Evolutionary conservation across 139 green algal genomes (phyloP), one percentile per base, ranked within the genome.

Genomic region (Chlamydomonas sphaeroides): DNA sequence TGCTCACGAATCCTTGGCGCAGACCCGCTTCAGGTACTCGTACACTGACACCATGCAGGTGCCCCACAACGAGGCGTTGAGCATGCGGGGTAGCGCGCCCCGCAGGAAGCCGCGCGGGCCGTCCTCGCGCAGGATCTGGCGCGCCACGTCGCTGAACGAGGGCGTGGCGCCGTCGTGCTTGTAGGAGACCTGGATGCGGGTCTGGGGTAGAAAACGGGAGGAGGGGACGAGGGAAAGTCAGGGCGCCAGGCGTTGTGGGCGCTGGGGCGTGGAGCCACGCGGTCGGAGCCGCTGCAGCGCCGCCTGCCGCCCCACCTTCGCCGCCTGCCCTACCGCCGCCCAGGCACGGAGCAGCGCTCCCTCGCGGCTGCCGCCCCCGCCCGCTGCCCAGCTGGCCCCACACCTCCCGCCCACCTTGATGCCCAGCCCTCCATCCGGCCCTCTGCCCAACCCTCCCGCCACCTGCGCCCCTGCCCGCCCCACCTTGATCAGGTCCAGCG

Each of bases 401-500:
- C n/a, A n/a, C n/a, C n/a, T n/a, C n/a, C n/a, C n/a, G n/a, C n/a
- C n/a, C n/a, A n/a, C n/a, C n/a, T n/a, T n/a, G n/a, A n/a, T n/a
- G n/a, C n/a, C n/a, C n/a, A n/a, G n/a, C 21, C 53, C 21, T 28
- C 53, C 53, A 28, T 17, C 20, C 23, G 53, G 53, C 20, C 53
- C 21, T 17, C 20, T 62, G 5, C 20, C 17, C 23, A 28, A 8
- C 20, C 17, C 11, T 38, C 30, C 59, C 30, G n/a, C 38, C 39
- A 17, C 36, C 38, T 39, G 38, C 66, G 15, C 38, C 23, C 15
- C 38, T 15, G 6, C 23, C 41, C 26, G 35, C 26, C 93, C 57
- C 32, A 93, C 95, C 76, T 98, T 98, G 42, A 98, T 85, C 2
- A 98, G 90, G 80, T 98, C 95, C 57, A 98, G 80, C 5, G 94